Evolutionary conservation across 2,329 filamentous ascomycete species (phyloP).

Genomic region (Colletotrichum coccodes): DNA sequence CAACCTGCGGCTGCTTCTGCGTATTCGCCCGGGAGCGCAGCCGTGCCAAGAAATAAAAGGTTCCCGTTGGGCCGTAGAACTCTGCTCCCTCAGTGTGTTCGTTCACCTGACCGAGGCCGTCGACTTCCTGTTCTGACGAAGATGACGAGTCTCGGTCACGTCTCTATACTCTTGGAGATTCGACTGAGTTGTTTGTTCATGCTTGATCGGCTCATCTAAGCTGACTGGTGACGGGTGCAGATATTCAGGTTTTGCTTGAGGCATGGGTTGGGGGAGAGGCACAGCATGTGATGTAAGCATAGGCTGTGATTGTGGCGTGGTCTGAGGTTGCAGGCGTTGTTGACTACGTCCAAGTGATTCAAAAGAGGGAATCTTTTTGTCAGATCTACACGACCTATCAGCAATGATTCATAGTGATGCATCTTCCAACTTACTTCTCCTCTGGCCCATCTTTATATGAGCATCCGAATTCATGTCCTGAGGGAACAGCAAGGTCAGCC

Average conservation of each 20-base stretch:
- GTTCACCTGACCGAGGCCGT: conserved; percentile 29
- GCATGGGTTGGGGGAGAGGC: no score
- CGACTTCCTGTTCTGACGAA: conserved; percentile 27
- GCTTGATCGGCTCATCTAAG: conserved; percentile 25
- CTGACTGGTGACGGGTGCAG: conserved; percentile 22
- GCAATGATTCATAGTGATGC: background rate
- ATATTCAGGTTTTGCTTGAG: conserved; percentile 5
- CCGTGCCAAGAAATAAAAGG: conserved; percentile 31
- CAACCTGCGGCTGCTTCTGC: conserved; percentile 2
- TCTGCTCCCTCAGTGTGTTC: conserved; percentile 32
- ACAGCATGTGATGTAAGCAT: background rate
- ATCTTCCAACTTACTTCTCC: conserved; percentile 3
- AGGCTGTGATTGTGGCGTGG: background rate
- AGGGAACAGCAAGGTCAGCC: background rate
- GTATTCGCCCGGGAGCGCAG: conserved; percentile 28
- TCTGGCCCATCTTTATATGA: conserved; percentile 17
- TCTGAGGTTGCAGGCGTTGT: conserved; percentile 1
- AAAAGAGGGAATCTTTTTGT: background rate
- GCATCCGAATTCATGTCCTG: conserved; percentile 29
- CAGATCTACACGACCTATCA: background rate
- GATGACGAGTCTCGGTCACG: conserved; percentile 6
- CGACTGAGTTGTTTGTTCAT: background rate
- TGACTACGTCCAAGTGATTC: conserved; percentile 5
- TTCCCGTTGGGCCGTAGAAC: conserved; percentile 32
- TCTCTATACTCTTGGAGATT: background rate